These are phyloP conservation scores for Fusarium multiceps DNA, from an alignment of 2,329 filamentous ascomycete species.

Conservation along the genomic window DNA sequence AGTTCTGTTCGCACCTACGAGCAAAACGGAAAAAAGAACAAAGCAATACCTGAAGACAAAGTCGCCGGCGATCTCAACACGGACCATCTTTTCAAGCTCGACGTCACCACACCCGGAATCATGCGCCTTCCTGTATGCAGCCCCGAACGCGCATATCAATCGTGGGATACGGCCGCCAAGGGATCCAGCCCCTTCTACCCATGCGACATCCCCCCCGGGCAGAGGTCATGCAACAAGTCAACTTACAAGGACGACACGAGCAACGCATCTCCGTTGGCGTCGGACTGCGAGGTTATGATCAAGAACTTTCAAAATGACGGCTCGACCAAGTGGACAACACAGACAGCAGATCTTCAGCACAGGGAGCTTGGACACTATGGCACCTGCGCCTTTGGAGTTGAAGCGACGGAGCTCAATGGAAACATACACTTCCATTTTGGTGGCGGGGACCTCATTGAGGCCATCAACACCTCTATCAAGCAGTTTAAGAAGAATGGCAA, in stretches of 20 bases:
- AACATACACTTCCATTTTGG: neutral
- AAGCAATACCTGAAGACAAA: too few relatives aligned
- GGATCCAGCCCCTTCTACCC: neutral
- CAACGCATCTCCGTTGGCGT: neutral
- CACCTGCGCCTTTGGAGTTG: conserved; percentile 2
- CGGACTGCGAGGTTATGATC: neutral
- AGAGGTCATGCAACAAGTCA: neutral
- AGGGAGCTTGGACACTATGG: neutral
- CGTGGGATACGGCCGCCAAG: neutral
- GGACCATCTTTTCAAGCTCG: neutral
- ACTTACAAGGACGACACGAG: neutral
- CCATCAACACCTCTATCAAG: neutral
- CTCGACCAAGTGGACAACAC: neutral
- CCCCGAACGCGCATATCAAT: neutral
- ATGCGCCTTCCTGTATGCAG: neutral
- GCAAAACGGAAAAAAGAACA: neutral
- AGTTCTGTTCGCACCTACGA: neutral
- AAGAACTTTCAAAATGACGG: neutral
- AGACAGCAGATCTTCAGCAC: neutral
- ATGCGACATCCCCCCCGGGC: neutral
- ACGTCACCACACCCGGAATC: neutral
- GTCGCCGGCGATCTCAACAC: too few relatives aligned
- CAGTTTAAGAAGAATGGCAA: neutral
- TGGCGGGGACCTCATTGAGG: neutral
- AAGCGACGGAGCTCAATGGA: neutral